phyloP scores from a whole-genome alignment of 106 monocot species.

The Apostasia shenzhenica region DNA sequence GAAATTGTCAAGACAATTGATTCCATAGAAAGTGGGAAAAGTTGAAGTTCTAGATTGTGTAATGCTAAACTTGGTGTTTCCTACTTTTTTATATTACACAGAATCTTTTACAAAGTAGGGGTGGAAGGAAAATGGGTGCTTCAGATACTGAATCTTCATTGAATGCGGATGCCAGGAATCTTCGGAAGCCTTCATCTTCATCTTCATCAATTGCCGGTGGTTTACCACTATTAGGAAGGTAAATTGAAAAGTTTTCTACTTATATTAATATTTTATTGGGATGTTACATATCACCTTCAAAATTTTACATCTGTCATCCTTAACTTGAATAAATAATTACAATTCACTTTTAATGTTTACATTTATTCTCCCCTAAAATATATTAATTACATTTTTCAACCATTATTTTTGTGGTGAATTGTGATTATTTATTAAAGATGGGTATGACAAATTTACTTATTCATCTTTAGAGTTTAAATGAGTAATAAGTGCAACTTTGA shows the following conservation, averaged over 20 bases:
- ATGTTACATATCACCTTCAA: not conserved
- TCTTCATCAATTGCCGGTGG: conserved; percentile 44
- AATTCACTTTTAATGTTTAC: not conserved
- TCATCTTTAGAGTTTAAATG: too few relatives aligned
- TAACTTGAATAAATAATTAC: too few relatives aligned
- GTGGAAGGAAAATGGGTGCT: conserved; percentile 24
- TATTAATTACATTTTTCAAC: not conserved
- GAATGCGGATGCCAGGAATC: conserved; percentile 26
- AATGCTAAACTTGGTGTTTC: too few relatives aligned
- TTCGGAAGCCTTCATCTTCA: conserved; percentile 30
- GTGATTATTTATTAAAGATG: not conserved
- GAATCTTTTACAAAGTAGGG: conserved; percentile 41
- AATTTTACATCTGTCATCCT: not conserved
- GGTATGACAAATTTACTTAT: too few relatives aligned
- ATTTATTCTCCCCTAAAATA: not conserved
- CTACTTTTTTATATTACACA: conserved; percentile 2
- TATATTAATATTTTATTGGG: not conserved
- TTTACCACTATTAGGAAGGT: conserved; percentile 52
- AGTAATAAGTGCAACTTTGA: too few relatives aligned
- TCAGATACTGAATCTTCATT: conserved; percentile 25
- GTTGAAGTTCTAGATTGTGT: too few relatives aligned
- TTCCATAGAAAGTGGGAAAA: too few relatives aligned
- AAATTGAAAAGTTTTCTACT: not conserved
- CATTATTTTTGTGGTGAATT: too few relatives aligned
- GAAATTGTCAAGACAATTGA: too few relatives aligned